These are phyloP conservation scores for Ricinus communis DNA, from an alignment of 345 rosid genomes.

Conservation along the genomic window DNA sequence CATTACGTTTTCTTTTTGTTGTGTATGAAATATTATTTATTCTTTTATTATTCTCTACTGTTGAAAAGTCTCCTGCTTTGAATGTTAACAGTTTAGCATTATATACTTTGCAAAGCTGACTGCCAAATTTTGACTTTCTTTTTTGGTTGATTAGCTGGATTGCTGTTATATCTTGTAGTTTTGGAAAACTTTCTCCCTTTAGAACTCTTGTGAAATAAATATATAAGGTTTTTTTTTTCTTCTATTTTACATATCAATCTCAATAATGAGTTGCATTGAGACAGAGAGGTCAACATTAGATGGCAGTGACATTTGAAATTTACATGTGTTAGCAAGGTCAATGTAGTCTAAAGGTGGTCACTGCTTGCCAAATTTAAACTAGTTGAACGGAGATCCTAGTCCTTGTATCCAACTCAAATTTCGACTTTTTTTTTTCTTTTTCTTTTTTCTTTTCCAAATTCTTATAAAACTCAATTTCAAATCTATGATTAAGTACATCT, in stretches of 20 bases:
- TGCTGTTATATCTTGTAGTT: not conserved
- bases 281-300: constrained; percentile 22
- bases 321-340: not conserved
- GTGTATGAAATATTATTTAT: not conserved
- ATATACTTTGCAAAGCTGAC: constrained; percentile 27
- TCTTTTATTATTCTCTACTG: constrained; percentile 12
- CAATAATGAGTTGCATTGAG: constrained; percentile 45
- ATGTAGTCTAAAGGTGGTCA: not conserved
- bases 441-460: too few species aligned
- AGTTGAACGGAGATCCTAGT: not conserved
- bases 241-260: constrained; percentile 19
- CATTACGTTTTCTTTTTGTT: not conserved
- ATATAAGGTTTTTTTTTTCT: not conserved
- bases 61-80: constrained; percentile 36
- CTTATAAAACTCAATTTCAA: not conserved
- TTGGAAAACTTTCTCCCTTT: too few species aligned
- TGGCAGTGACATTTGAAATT: constrained; percentile 32
- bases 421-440: not conserved
- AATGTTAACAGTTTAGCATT: constrained; percentile 16
- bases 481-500: not conserved
- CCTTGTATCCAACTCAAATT: not conserved
- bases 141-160: constrained; percentile 11
- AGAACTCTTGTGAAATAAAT: not conserved
- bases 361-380: not conserved
- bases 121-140: constrained; percentile 22